Percentiles rank a stretch among this genome's conserved stretches.
Evolutionary conservation across 164 flowering plant genomes (phyloP).

Genomic region (Litsea cubeba): DNA sequence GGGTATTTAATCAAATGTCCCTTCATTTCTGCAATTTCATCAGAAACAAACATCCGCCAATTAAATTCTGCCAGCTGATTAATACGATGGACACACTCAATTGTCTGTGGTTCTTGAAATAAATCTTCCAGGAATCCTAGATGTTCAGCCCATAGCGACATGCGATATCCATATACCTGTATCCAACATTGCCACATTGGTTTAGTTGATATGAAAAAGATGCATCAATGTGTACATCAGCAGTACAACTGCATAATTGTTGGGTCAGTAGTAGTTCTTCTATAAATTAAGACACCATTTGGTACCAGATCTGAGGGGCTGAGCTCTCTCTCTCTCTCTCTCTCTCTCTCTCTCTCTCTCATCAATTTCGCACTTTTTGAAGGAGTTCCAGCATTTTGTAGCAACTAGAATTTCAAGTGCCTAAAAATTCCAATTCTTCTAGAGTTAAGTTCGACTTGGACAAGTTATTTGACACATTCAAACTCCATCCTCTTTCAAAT

Average conservation of each 20-base stretch:
- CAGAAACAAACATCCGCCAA: constrained; percentile 40
- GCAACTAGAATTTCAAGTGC: too few relatives aligned
- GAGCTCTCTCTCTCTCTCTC: too few relatives aligned
- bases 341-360: too few relatives aligned
- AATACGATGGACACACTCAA: constrained; percentile 45
- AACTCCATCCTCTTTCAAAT: too few relatives aligned
- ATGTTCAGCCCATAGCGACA: constrained; percentile 86
- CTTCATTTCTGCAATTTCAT: constrained; percentile 34
- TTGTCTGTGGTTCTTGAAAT: constrained; percentile 38
- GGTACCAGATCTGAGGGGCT: too few relatives aligned
- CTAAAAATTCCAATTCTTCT: too few relatives aligned
- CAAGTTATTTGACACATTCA: too few relatives aligned
- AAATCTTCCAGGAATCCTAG: constrained; percentile 41
- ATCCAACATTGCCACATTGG: neutral
- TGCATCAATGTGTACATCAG: neutral
- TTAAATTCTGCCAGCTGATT: constrained; percentile 42
- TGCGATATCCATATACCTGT: constrained; percentile 72
- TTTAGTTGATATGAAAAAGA: neutral
- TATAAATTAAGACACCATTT: too few relatives aligned
- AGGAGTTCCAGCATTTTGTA: too few relatives aligned
- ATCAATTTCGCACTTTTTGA: too few relatives aligned
- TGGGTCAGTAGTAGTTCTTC: neutral
- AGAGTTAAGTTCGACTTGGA: too few relatives aligned
- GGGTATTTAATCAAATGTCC: constrained; percentile 71
- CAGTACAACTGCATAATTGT: neutral